Base-by-base conservation (phyloP, 441 rosid genomes). In the Arabidopsis lyrata region DNA sequence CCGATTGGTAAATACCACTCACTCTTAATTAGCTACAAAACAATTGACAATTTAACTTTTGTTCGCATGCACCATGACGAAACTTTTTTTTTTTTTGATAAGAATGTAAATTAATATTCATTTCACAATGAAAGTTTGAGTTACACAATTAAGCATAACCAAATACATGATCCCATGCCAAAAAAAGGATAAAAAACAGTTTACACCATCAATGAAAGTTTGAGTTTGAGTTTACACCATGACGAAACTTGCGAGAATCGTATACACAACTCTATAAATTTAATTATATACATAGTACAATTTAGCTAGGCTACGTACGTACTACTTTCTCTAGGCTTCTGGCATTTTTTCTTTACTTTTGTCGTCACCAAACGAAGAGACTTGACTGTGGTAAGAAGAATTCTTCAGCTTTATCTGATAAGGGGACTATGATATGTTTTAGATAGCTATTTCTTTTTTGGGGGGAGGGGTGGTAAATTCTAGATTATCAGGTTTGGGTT, bases 311-410 rank as follows among this genome's bases (percentile, higher is more conserved):
- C 22, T 62, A 29, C 31, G 31, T 62, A 29, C 31, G 31, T 29
- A 15, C 36, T 41, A 53, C 32, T 13, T 60, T 11, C 8, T 31
- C 55, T n/a, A n/a, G n/a, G 38, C 42, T 72, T 20, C 24, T 42
- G 44, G 0, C 16, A 48, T 18, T 31, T 31, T 52, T 45, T 15
- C 10, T n/a, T 9, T n/a, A 29, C 31, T 53, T 44, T 49, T 54
- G 55, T 54, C 32, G 62, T 69, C 47, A 53, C 56, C 44, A 15
- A 18, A 44, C 32, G 20, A 73, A 24, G 59, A 56, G 59, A 47
- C 50, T 66, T 66, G 60, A 48, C 44, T 56, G 58, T 66, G 18
- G 44, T 66, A 56, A 24, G 24, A 56, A 56, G 22, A 57, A 57
- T 74, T 49, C 58, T 36, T 3, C 44, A 64, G 27, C 31, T 11